These are phyloP conservation scores for Cucumis sativus DNA, from an alignment of 306 rosid genomes.

Conservation along the genomic window Cucumber_9930_V3 NC_026655.2:29564001-29564500, in stretches of 20 bases:
- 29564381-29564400: background rate
- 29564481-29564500: background rate
- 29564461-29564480: background rate
- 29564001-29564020: conserved; percentile 82
- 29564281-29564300: background rate
- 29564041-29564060: conserved; percentile 37
- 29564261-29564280: background rate
- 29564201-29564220: conserved; percentile 2
- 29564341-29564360: background rate
- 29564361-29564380: background rate
- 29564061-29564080: conserved; percentile 58
- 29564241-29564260: background rate
- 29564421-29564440: background rate
- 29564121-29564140: conserved; percentile 66
- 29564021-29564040: conserved; percentile 72
- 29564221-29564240: background rate
- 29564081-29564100: conserved; percentile 86
- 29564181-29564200: conserved; percentile 72
- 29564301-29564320: background rate
- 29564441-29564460: background rate
- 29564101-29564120: conserved; percentile 82
- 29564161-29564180: conserved; percentile 97
- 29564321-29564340: background rate
- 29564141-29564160: conserved; percentile 98
- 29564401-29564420: background rate